Conservation (phyloP, 306 rosid species). For the Corylus heterophylla region DNA sequence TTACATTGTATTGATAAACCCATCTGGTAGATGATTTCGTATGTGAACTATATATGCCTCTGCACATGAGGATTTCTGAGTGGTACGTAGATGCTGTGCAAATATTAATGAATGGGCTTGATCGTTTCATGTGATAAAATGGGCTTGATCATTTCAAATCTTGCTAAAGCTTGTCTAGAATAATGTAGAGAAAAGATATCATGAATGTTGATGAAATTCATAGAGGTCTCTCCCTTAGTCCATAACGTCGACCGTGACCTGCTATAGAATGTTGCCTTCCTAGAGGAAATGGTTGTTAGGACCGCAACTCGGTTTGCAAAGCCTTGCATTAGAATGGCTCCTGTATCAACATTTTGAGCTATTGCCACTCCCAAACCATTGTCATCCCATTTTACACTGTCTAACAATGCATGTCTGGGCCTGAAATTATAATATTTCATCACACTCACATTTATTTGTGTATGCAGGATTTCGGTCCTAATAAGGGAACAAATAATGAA, state of each 20-base stretch:
- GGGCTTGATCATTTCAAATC: slow-evolving; percentile 37
- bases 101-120: no score
- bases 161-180: background rate
- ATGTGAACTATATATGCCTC: no score
- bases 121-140: no score
- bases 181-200: slow-evolving; percentile 34
- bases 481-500: background rate
- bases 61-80: no score
- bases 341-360: slow-evolving; percentile 91
- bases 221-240: slow-evolving; percentile 96
- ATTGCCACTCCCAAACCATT: slow-evolving; percentile 87
- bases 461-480: background rate
- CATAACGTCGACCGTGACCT: slow-evolving; percentile 77
- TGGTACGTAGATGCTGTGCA: no score
- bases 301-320: slow-evolving; percentile 84
- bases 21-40: no score
- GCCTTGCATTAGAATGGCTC: slow-evolving; percentile 94
- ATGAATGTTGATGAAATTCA: slow-evolving; percentile 77
- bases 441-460: background rate
- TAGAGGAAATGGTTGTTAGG: slow-evolving; percentile 49
- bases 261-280: slow-evolving; percentile 87
- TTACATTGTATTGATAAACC: no score
- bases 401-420: slow-evolving; percentile 62
- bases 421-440: slow-evolving; percentile 43
- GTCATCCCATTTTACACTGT: slow-evolving; percentile 79